Base-by-base conservation (phyloP, 768 basidiomycete species). In the Russula lepida region DNA sequence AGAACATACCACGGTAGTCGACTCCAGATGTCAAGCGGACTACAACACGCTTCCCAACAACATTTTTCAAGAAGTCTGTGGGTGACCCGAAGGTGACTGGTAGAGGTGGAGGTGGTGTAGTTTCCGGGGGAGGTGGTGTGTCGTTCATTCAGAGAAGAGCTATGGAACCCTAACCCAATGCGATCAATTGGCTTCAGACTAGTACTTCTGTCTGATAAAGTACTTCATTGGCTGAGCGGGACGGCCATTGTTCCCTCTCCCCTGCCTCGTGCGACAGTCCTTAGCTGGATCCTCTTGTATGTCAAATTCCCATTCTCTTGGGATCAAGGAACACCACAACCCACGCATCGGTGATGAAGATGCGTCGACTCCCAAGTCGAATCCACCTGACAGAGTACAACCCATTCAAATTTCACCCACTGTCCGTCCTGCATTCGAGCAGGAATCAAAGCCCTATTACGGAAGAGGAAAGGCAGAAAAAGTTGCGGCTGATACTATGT, bases 41-140 rank as follows among this genome's bases (percentile, higher is more conserved):
- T 60, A 95, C 89, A 54, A 98, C 95, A 60, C 82, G 81, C 73
- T 95, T 95, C n/a, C 95, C 95, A 8, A 98, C 94, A 23, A 98
- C 94, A 33, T 89, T 92, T 74, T 95, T 95, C 61, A 98, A 72
- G 68, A 95, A 98, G 65, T 94, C 92, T 0, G 92, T 92, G 0
- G 92, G 93, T 7, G 92, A 93, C 2, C 93, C 93, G 7, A 84
- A 79, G 28, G 78, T 71, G 1, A 74, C 66, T 7, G 72, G 61
- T 8, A 81, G 79, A 0, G 79, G 79, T 4, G 82, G 78, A 3
- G 84, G 81, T 1, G 69, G 49, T 0, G 74, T n/a, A n/a, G n/a
- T n/a, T n/a, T n/a, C n/a, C n/a, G n/a, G n/a, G n/a, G n/a, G n/a
- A n/a, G n/a, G 68, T 19, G 72, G 70, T 27, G 68, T 62, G 46